A percentile compares a stretch with the other conserved stretches of the same genome.
Evolutionary conservation across 441 rosid genomes (phyloP).

Genomic region (Flueggea neowawraea): DNA sequence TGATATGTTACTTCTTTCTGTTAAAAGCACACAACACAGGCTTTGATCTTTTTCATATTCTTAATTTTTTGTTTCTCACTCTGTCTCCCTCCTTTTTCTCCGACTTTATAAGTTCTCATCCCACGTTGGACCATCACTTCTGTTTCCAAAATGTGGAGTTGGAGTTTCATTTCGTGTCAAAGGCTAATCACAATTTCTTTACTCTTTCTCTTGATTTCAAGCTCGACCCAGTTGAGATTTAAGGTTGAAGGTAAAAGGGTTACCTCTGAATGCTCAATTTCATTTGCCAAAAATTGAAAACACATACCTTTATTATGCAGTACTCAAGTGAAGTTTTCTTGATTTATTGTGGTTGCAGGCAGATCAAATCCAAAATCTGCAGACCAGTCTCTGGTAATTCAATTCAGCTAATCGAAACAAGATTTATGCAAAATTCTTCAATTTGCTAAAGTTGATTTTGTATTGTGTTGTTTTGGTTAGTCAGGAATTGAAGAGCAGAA

Average conservation of each 20-base stretch:
- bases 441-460: background rate
- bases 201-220: slow-evolving; percentile 25
- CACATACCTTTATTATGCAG: background rate
- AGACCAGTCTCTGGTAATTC: slow-evolving; percentile 22
- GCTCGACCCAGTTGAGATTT: slow-evolving; percentile 31
- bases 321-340: slow-evolving; percentile 1
- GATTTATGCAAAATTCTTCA: background rate
- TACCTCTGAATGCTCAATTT: background rate
- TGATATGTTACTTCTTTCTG: slow-evolving; percentile 14
- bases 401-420: background rate
- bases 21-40: background rate
- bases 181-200: slow-evolving; percentile 14
- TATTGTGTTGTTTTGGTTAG: slow-evolving; percentile 8
- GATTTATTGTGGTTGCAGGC: slow-evolving; percentile 20
- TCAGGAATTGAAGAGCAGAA: slow-evolving; percentile 14
- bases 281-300: background rate
- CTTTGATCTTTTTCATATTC: background rate
- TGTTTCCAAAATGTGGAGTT: background rate
- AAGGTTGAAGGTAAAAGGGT: slow-evolving; percentile 35
- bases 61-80: background rate
- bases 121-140: background rate
- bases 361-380: slow-evolving; percentile 25
- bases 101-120: background rate
- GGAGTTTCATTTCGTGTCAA: slow-evolving; percentile 6
- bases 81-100: slow-evolving; percentile 3